Evolutionary conservation across 805 yeast species (phyloP).

Genomic region (Metschnikowia henanensis): DNA sequence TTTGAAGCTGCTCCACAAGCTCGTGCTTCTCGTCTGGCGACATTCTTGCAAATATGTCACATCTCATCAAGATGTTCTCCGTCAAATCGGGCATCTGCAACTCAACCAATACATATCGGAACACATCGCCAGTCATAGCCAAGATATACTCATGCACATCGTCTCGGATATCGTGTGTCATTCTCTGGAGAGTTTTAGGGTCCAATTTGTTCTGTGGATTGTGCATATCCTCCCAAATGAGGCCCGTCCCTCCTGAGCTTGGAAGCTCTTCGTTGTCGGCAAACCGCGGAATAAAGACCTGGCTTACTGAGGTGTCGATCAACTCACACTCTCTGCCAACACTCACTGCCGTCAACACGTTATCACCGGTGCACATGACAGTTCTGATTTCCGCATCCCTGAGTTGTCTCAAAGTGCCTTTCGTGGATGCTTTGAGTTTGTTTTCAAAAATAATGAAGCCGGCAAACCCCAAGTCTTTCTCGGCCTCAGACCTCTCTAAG

Average conservation of each 20-base stretch:
- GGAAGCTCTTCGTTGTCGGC: constrained; percentile 32
- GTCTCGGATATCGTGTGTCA: constrained; percentile 22
- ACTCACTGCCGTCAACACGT: constrained; percentile 89
- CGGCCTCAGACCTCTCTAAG: constrained; percentile 65
- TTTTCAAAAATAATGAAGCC: constrained; percentile 95
- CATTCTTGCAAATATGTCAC: constrained; percentile 91
- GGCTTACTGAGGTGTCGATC: constrained; percentile 40
- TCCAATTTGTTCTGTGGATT: constrained; percentile 60
- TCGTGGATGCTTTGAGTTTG: constrained; percentile 73
- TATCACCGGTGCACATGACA: constrained; percentile 98
- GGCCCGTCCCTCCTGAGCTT: constrained; percentile 33
- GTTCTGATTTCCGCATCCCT: constrained; percentile 74
- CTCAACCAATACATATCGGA: constrained; percentile 69
- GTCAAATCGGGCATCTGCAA: constrained; percentile 42
- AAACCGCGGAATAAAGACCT: constrained; percentile 56
- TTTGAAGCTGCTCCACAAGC: constrained; percentile 82
- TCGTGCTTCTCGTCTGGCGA: constrained; percentile 99
- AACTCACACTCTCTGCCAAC: constrained; percentile 86
- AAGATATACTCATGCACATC: constrained; percentile 49
- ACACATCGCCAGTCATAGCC: constrained; percentile 93
- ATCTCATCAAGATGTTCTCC: constrained; percentile 63
- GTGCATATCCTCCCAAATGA: constrained; percentile 70
- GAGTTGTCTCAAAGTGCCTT: constrained; percentile 57
- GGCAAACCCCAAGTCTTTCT: constrained; percentile 64
- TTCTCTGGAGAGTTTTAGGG: constrained; percentile 57